Percentiles rank a stretch among this genome's conserved stretches.
phyloP scores from a whole-genome alignment of 805 yeast genomes.

The Pichia heedii region DNA sequence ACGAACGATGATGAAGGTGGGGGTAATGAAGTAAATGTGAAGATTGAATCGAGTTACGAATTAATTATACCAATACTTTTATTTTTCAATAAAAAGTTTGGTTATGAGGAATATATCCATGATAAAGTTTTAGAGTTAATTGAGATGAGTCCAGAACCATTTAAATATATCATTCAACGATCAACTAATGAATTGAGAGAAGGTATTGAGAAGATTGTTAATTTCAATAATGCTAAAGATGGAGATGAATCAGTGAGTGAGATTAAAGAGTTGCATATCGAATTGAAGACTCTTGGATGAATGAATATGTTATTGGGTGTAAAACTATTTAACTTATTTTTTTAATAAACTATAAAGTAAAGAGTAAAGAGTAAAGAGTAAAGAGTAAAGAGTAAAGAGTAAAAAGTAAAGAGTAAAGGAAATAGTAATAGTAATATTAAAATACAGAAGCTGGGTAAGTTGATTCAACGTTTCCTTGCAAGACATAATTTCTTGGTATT shows the following conservation, averaged over 20 bases:
- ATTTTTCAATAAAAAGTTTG: constrained; percentile 24
- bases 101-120: constrained; percentile 32
- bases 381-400: not conserved
- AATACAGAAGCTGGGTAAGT: too few relatives aligned
- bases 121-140: constrained; percentile 41
- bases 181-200: constrained; percentile 34
- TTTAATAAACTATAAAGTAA: not conserved
- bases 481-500: constrained; percentile 9
- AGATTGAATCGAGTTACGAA: constrained; percentile 18
- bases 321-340: not conserved
- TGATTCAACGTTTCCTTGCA: constrained; percentile 9
- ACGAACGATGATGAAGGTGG: constrained; percentile 4
- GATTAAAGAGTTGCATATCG: constrained; percentile 31
- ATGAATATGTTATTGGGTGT: too few relatives aligned
- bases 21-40: constrained; percentile 11
- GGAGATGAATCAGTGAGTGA: constrained; percentile 1
- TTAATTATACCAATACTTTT: constrained; percentile 24
- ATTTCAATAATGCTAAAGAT: constrained; percentile 17
- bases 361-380: not conserved
- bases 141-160: constrained; percentile 33
- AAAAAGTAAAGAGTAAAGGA: too few relatives aligned
- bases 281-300: constrained; percentile 41
- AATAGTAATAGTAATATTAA: too few relatives aligned
- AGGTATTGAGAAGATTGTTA: constrained; percentile 36
- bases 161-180: constrained; percentile 37